Conservation (phyloP, 176 grass and related monocot species). For the Raddia guianensis region DNA sequence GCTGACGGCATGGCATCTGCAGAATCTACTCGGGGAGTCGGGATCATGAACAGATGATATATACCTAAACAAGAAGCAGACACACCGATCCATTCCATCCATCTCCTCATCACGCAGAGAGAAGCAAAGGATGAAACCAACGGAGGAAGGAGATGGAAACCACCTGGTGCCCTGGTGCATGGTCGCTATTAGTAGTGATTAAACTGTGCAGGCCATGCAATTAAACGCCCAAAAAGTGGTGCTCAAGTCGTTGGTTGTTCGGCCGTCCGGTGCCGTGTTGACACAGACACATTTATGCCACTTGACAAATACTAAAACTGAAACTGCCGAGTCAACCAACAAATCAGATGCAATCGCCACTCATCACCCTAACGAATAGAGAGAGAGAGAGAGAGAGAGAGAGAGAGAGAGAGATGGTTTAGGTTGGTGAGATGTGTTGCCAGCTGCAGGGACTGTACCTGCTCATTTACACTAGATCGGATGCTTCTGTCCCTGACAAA, state of each 20-base stretch:
- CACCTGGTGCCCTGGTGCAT: background rate
- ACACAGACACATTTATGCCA: background rate
- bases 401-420: background rate
- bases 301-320: background rate
- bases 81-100: background rate
- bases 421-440: conserved; percentile 10
- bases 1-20: background rate
- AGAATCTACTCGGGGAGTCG: background rate
- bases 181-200: conserved; percentile 20
- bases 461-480: conserved; percentile 15
- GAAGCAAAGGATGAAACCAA: background rate
- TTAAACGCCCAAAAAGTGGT: background rate
- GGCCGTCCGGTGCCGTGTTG: background rate
- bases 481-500: conserved; percentile 34
- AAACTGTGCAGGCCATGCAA: background rate
- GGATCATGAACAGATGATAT: background rate
- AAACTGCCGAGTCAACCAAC: background rate
- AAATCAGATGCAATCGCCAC: background rate
- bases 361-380: background rate
- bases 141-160: background rate
- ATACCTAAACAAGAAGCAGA: conserved; percentile 8
- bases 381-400: background rate
- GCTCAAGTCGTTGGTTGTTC: conserved; percentile 33
- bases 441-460: background rate
- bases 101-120: background rate